These are phyloP conservation scores for Pseudopediastrum boryanum DNA, from an alignment of 139 green algal species.

Conservation along the genomic window DNA sequence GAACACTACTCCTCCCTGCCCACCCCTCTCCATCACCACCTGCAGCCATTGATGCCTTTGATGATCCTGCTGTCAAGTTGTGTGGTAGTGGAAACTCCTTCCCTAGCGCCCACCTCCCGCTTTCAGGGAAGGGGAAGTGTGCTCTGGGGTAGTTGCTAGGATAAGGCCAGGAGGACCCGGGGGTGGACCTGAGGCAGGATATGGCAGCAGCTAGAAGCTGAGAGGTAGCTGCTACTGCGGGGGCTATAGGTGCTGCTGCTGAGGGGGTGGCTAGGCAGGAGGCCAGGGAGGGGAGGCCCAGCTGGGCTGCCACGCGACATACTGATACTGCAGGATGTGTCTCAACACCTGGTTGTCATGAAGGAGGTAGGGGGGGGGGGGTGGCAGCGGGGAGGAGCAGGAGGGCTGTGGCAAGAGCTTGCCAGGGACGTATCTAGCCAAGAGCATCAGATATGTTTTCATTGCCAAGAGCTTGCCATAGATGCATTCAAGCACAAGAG, in stretches of 20 bases:
- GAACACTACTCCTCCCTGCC: no score
- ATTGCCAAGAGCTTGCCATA: no score
- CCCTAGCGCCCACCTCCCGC: conserved; percentile 35
- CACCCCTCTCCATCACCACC: no score
- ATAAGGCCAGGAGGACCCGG: conserved; percentile 12
- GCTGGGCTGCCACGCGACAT: not conserved
- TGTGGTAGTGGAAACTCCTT: conserved; percentile 23
- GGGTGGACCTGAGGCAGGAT: not conserved
- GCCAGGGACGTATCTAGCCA: no score
- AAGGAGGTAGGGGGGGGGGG: no score
- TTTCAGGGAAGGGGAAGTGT: conserved; percentile 40
- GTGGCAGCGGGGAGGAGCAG: no score
- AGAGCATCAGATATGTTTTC: no score
- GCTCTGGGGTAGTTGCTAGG: conserved; percentile 19
- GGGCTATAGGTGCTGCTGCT: conserved; percentile 1
- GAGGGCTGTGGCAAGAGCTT: no score
- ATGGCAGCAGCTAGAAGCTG: conserved; percentile 6
- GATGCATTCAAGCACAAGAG: no score
- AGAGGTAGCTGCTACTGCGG: conserved; percentile 19
- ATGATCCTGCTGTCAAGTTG: not conserved
- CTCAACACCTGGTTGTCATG: not conserved
- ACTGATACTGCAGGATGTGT: conserved; percentile 5
- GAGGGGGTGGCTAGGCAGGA: conserved; percentile 31
- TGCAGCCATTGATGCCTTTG: no score
- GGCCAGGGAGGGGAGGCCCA: conserved; percentile 29